phyloP scores from a whole-genome alignment of 495 filamentous ascomycete species.

The Aspergillus bridgeri region DNA sequence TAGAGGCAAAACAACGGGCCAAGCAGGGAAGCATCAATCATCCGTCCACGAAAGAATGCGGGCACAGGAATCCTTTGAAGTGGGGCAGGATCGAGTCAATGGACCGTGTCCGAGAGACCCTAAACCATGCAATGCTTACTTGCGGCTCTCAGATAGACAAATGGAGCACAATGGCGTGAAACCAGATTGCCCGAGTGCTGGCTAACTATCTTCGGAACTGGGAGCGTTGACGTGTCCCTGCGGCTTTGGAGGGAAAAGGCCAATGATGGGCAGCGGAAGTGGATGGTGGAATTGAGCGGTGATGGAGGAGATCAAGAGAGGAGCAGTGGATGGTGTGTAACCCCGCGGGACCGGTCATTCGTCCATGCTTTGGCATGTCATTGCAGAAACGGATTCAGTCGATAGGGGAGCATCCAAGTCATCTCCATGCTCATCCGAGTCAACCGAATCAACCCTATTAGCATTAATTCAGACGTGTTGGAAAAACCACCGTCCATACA shows the following conservation, averaged over 20 bases:
- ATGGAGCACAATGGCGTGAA: constrained; percentile 2
- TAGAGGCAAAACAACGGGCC: not conserved
- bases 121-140: constrained; percentile 1
- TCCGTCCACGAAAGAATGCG: constrained; percentile 13
- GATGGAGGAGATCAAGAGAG: constrained; percentile 1
- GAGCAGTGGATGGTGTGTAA: constrained; percentile 6
- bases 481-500: too few relatives aligned
- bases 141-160: constrained; percentile 17
- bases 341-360: not conserved
- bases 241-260: constrained; percentile 8
- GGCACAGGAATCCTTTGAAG: constrained; percentile 12
- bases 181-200: constrained; percentile 2
- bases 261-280: constrained; percentile 21
- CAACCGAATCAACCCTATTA: too few relatives aligned
- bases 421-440: too few relatives aligned
- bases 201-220: constrained; percentile 7
- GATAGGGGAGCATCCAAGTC: not conserved
- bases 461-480: too few relatives aligned
- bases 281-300: constrained; percentile 14
- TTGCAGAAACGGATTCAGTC: not conserved
- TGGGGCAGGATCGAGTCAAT: constrained; percentile 18
- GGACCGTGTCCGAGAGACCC: not conserved
- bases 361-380: not conserved
- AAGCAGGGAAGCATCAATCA: constrained; percentile 7
- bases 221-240: constrained; percentile 26